A percentile compares a stretch with the other conserved stretches of the same genome.
Evolutionary conservation across 106 monocot genomes (phyloP).

Genomic region (Agapanthus africanus): DNA sequence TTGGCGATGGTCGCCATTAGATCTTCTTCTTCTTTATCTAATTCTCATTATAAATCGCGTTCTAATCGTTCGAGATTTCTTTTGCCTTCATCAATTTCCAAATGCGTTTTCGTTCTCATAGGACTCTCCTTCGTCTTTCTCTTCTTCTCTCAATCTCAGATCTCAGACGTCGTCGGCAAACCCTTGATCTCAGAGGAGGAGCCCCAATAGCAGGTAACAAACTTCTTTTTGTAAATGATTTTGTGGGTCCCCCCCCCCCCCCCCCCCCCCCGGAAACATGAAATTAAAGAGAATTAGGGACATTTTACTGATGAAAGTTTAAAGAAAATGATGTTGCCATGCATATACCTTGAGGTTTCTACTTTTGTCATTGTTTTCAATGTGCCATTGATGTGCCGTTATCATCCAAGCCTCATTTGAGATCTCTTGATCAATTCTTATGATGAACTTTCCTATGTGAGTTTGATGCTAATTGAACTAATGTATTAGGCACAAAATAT

Average conservation of each 20-base stretch:
- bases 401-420: too few relatives aligned
- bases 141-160: constrained; percentile 47
- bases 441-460: too few relatives aligned
- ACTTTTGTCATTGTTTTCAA: too few relatives aligned
- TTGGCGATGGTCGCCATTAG: constrained; percentile 11
- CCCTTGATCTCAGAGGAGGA: neutral
- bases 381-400: too few relatives aligned
- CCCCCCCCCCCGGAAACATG: too few relatives aligned
- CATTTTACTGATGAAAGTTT: too few relatives aligned
- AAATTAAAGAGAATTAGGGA: too few relatives aligned
- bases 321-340: neutral
- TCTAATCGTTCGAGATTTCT: constrained; percentile 4
- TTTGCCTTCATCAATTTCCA: constrained; percentile 17
- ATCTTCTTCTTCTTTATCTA: neutral
- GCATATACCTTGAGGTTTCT: too few relatives aligned
- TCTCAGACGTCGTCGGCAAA: constrained; percentile 23
- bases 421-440: too few relatives aligned
- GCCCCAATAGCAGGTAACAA: constrained; percentile 5
- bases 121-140: constrained; percentile 31
- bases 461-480: too few relatives aligned
- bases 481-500: too few relatives aligned
- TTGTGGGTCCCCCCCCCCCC: too few relatives aligned
- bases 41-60: neutral
- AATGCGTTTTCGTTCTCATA: constrained; percentile 34
- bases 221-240: neutral